A percentile compares a stretch with the other conserved stretches of the same genome.
Conservation (phyloP, 345 rosid genomes). For the Viola odorata region DNA sequence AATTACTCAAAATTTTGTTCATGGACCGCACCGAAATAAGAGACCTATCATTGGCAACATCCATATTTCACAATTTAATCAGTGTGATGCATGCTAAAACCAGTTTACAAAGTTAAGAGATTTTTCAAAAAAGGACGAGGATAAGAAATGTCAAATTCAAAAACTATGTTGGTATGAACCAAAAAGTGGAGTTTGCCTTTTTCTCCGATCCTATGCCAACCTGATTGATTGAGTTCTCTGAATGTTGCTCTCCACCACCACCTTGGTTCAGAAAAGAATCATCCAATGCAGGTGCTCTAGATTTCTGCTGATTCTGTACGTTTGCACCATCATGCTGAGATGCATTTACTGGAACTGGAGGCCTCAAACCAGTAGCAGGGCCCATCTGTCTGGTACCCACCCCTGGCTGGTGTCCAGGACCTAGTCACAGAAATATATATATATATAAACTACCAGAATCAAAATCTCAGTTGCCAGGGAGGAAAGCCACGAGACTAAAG, state of each 20-base stretch:
- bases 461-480: conserved; percentile 15
- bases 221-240: conserved; percentile 34
- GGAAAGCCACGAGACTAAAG: conserved; percentile 14
- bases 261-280: conserved; percentile 56
- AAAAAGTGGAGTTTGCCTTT: conserved; percentile 39
- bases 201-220: conserved; percentile 44
- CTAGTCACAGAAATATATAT: conserved; percentile 26
- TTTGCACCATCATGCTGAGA: conserved; percentile 38
- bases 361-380: conserved; percentile 58
- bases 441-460: conserved; percentile 12
- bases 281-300: conserved; percentile 39
- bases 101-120: background rate
- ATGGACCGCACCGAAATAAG: too few species aligned
- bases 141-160: background rate
- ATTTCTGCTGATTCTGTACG: conserved; percentile 45
- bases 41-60: too few species aligned
- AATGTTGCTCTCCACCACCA: conserved; percentile 37
- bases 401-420: conserved; percentile 61
- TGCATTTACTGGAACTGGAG: conserved; percentile 46
- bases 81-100: too few species aligned
- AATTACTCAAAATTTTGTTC: background rate
- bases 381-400: conserved; percentile 48
- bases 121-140: background rate
- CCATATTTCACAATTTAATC: too few species aligned
- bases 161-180: background rate